Evolutionary conservation across 139 green algal species (phyloP), one percentile per base, ranked within the genome.

Genomic region (Yamagishiella unicocca): DNA sequence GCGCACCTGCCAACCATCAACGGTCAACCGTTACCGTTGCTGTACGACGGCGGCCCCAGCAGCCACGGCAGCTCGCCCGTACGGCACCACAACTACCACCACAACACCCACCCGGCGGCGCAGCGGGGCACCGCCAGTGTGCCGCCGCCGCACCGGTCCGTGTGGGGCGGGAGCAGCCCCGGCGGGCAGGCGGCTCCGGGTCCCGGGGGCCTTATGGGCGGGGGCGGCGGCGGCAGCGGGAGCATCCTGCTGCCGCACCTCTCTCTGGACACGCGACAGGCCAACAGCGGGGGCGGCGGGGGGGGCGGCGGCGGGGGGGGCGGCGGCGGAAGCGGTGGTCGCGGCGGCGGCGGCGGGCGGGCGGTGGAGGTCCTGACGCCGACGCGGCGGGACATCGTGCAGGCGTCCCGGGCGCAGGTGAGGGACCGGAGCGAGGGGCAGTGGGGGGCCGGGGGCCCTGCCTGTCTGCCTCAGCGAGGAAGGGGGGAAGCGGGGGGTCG

Each of bases 1-100:
- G 74, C 74, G 19, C 74, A 68, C 46, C 74, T 82, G 31, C 74
- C 74, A 0, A 82, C 74, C 21, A 82, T 82, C 46, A 82, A 82
- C 46, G 31, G 35, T 19, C 66, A 74, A 2, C 21, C 66, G 35
- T 6, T 35, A 14, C 12, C 33, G 31, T 19, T 45, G 2, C 19
- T 46, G 37, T 24, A 74, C 66, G 66, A 74, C 70, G 70, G 38
- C 22, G 40, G 38, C 25, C 38, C 21, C 4, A 22, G 25, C 40
- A 35, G 25, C 40, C 40, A 45, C 66, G 66, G 66, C 66, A 25
- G 66, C 37, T 46, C 66, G 33, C 66, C 66, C 37, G 45, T 5
- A 21, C 66, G 66, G 37, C 66, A 74, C 12, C 55, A 66, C 12
- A 19, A 66, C n/a, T 27, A 27, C 14, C 55, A 66, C 55, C 10